Evolutionary conservation across 192 early-diverging fungal genomes (phyloP), one percentile per base, ranked within the genome.

Genomic region (Coemansia umbellata): DNA sequence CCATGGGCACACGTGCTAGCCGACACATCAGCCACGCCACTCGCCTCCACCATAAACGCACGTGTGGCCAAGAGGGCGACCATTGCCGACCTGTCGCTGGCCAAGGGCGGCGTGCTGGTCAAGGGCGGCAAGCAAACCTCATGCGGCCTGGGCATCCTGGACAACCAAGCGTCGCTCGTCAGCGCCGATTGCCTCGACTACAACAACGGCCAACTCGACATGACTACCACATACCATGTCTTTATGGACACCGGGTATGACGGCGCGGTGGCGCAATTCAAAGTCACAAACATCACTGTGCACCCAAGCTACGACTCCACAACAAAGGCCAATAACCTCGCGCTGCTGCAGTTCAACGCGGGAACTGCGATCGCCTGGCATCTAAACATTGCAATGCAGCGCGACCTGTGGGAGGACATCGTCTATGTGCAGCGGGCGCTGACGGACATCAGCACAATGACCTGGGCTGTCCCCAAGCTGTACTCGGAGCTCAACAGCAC

Each of bases 291-390:
- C 5, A 39, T 69, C 9, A 45, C 54, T 5, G 66, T 69, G 15
- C 66, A 69, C 26, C 66, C 66, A 0, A 7, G n/a, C 0, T 69
- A 61, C 32, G 24, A 55, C 50, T 10, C 53, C 1, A 17, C 13
- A 5, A 57, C 55, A 17, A 57, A 58, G 44, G 60, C 66, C 27
- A 69, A 69, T 39, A 69, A 69, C 27, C 43, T 69, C 15, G 66
- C 66, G 0, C 3, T 62, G 13, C 14, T 69, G 5, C 42, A 58
- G 32, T 69, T 47, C 28, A 57, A 61, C 50, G 37, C 22, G 0
- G 47, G 40, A 1, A 36, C 17, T 31, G 24, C 37, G 2, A 19
- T 40, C 1, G 14, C 42, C n/a, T 69, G 58, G 66, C 40, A 27
- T 23, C 60, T 61, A 21, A 44, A 55, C 37, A 61, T 47, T 24